These are phyloP conservation scores for Hypericum androsaemum DNA, from an alignment of 345 rosid genomes.

Conservation along the genomic window DNA sequence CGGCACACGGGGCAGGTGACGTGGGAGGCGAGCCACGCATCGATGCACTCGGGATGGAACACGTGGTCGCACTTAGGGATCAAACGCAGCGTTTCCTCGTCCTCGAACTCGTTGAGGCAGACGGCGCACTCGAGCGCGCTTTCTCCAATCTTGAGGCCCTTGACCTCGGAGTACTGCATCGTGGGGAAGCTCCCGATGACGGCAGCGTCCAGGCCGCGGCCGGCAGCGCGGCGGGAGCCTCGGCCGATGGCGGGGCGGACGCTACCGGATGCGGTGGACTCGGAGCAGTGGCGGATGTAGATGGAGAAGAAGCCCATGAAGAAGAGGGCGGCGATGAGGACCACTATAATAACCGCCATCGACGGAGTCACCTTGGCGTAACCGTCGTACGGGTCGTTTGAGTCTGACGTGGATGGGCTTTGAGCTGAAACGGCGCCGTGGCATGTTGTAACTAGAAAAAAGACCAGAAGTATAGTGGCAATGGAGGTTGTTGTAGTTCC, in stretches of 20 bases:
- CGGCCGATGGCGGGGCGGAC: background rate
- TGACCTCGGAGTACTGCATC: slow-evolving; percentile 44
- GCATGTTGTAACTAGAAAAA: too few species aligned
- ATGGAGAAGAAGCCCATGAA: slow-evolving; percentile 16
- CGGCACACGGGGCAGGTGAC: slow-evolving; percentile 3
- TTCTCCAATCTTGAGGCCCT: slow-evolving; percentile 34
- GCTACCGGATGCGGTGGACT: background rate
- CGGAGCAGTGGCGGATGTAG: slow-evolving; percentile 21
- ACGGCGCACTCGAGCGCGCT: slow-evolving; percentile 16
- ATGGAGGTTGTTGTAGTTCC: too few species aligned
- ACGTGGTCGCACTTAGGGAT: slow-evolving; percentile 4
- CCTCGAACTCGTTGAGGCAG: slow-evolving; percentile 2
- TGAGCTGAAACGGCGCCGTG: too few species aligned
- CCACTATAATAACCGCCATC: slow-evolving; percentile 11
- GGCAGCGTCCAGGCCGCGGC: slow-evolving; percentile 36
- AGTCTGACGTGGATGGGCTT: too few species aligned
- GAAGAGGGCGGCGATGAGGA: slow-evolving; percentile 20
- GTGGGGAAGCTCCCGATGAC: slow-evolving; percentile 53
- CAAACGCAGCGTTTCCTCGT: slow-evolving; percentile 5
- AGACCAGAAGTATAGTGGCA: too few species aligned
- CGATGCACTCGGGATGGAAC: slow-evolving; percentile 3
- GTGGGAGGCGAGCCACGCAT: background rate
- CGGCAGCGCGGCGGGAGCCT: slow-evolving; percentile 6
- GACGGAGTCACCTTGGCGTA: slow-evolving; percentile 19
- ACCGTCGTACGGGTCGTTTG: too few species aligned